Evolutionary conservation across 1,139 yeast species (phyloP).

Genomic region (Candida glucosophila): DNA sequence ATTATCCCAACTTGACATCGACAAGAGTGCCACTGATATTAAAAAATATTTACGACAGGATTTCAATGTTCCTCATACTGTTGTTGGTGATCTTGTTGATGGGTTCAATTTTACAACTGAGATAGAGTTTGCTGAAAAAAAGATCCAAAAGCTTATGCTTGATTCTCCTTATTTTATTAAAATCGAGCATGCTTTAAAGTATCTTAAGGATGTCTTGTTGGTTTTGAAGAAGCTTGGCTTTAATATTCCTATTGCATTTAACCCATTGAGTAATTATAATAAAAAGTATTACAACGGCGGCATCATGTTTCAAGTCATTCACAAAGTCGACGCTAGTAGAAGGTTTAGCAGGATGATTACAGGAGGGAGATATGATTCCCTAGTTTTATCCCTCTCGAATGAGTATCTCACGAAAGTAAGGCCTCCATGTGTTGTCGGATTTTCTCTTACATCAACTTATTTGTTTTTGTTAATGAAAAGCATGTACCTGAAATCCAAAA

Average conservation of each 20-base stretch:
- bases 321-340: slow-evolving; percentile 41
- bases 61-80: slow-evolving; percentile 70
- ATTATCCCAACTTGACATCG: slow-evolving; percentile 69
- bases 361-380: slow-evolving; percentile 84
- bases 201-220: slow-evolving; percentile 48
- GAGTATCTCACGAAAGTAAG: slow-evolving; percentile 18
- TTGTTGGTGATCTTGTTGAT: slow-evolving; percentile 67
- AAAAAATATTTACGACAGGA: slow-evolving; percentile 60
- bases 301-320: slow-evolving; percentile 79
- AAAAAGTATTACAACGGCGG: slow-evolving; percentile 71
- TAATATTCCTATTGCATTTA: slow-evolving; percentile 29
- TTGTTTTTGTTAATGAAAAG: slow-evolving; percentile 37
- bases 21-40: slow-evolving; percentile 57
- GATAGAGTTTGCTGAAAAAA: slow-evolving; percentile 52
- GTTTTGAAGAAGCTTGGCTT: slow-evolving; percentile 49
- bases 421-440: slow-evolving; percentile 67
- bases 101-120: slow-evolving; percentile 68
- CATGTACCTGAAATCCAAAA: slow-evolving; percentile 17
- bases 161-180: slow-evolving; percentile 60
- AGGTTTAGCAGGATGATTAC: slow-evolving; percentile 56
- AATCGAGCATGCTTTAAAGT: slow-evolving; percentile 54
- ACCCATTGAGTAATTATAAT: slow-evolving; percentile 78
- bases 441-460: slow-evolving; percentile 46
- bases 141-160: slow-evolving; percentile 60
- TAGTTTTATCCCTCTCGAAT: slow-evolving; percentile 54